Evolutionary conservation across 2,329 filamentous ascomycete genomes (phyloP), one percentile per base, ranked within the genome.

Genomic region (Stylonectria norvegica): DNA sequence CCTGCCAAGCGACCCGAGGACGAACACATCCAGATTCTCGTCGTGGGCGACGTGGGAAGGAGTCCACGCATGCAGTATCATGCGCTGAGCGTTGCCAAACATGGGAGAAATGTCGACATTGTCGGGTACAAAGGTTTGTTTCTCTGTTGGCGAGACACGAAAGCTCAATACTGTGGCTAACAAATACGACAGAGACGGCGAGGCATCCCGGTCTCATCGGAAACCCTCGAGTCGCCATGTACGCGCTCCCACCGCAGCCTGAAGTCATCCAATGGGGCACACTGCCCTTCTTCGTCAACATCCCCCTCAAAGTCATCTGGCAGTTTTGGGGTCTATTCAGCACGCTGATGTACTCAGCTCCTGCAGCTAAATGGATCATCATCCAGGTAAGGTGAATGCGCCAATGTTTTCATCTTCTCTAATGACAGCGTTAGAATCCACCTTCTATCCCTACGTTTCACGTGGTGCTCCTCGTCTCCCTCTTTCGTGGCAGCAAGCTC

Each of bases 21-120:
- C 49, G 65, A 71, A 29, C 68, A 69, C 45, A 60, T 91, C 30
- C 89, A 95, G 64, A 80, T 98, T 37, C 75, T 98, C 12, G 93
- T 98, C 14, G 77, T 98, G 19, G 93, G 93, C 31, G 93, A 98
- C 60, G 90, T 98, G 62, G 93, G 93, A 27, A 81, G 90, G 32
- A 97, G 91, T 61, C 93, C 93, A 35, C 88, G 93, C 41, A 98
- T 98, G 91, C 90, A 97, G 61, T 97, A 98, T 57, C 93, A 98
- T 75, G 91, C 91, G 15, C 72, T 95, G 53, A 97, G 91, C 62
- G 82, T 97, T 57, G 88, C 89, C 28, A 86, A 83, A 56, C 82
- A 89, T 58, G 88, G 88, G 17, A 85, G 82, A 5, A 75, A 76
- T 22, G 91, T 96, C 15, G 83, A 91, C 60, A 70, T 98, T 10